phyloP scores from a whole-genome alignment of 441 rosid genomes.

The Syzygium syzygioides region DNA sequence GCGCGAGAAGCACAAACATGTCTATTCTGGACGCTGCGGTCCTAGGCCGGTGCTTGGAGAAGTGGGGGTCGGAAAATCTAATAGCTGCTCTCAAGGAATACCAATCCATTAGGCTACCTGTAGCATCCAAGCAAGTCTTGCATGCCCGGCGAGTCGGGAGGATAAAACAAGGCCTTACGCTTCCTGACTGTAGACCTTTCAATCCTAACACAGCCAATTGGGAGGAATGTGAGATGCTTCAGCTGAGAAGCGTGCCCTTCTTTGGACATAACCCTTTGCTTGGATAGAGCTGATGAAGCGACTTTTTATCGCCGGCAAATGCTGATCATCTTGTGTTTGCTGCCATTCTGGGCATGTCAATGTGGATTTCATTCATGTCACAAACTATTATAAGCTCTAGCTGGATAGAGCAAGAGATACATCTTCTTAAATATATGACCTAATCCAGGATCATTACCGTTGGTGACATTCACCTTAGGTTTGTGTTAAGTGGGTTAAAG shows the following conservation, averaged over 20 bases:
- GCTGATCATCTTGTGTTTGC: neutral
- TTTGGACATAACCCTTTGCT: neutral
- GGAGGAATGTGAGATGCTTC: slow-evolving; percentile 5
- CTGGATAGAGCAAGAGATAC: neutral
- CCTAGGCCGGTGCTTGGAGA: slow-evolving; percentile 4
- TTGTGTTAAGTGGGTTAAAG: neutral
- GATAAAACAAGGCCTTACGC: slow-evolving; percentile 1
- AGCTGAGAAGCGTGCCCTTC: slow-evolving; percentile 1
- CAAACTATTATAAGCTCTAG: neutral
- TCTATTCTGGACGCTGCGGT: neutral
- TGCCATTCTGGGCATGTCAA: neutral
- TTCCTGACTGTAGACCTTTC: neutral
- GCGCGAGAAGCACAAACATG: slow-evolving; percentile 10
- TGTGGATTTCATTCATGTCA: neutral
- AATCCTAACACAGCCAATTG: neutral
- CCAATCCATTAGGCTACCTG: neutral
- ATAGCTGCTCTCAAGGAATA: neutral
- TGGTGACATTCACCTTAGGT: neutral
- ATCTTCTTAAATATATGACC: neutral
- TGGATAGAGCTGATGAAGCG: neutral
- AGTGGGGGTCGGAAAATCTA: neutral
- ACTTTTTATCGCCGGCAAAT: neutral
- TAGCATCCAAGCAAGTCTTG: slow-evolving; percentile 3
- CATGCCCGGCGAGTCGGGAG: slow-evolving; percentile 1
- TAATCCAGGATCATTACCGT: neutral